A percentile compares a stretch with the other conserved stretches of the same genome.
phyloP scores from a whole-genome alignment of 1,139 yeast species.

The Pichia sp. region DNA sequence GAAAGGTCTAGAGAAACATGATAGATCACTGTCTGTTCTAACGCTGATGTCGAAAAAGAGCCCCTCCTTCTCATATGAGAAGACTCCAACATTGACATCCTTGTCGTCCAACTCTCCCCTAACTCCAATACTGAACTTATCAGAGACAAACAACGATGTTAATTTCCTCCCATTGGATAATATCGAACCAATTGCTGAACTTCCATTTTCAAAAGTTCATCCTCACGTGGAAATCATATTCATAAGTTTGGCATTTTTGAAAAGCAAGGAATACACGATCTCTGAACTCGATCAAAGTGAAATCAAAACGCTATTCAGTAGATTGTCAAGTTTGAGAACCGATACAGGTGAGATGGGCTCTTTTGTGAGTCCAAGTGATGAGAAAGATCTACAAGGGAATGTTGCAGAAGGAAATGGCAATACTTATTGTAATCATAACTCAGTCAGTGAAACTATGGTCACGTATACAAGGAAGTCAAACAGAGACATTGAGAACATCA shows the following conservation, averaged over 20 bases:
- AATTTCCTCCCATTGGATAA: slow-evolving; percentile 13
- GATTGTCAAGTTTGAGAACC: slow-evolving; percentile 32
- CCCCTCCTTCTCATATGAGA: slow-evolving; percentile 15
- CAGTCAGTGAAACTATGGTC: slow-evolving; percentile 2
- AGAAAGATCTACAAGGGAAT: slow-evolving; percentile 2
- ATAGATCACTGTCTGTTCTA: slow-evolving; percentile 24
- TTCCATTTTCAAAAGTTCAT: slow-evolving; percentile 64
- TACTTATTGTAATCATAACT: slow-evolving; percentile 23
- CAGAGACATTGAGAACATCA: slow-evolving; percentile 58
- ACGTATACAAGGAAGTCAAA: slow-evolving; percentile 15
- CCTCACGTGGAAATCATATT: slow-evolving; percentile 76
- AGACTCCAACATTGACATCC: slow-evolving; percentile 23
- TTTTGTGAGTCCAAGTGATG: slow-evolving; percentile 20
- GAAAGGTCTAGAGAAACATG: slow-evolving; percentile 7
- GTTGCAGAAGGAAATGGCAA: not conserved
- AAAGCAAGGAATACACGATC: slow-evolving; percentile 69
- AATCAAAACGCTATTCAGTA: slow-evolving; percentile 68
- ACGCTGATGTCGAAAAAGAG: slow-evolving; percentile 19
- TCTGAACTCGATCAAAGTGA: slow-evolving; percentile 88
- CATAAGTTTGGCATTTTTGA: slow-evolving; percentile 69
- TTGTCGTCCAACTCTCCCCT: slow-evolving; percentile 9
- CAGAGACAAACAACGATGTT: not conserved
- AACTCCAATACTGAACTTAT: slow-evolving; percentile 6
- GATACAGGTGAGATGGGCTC: slow-evolving; percentile 25
- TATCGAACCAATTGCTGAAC: slow-evolving; percentile 20